Conservation (phyloP, 495 filamentous ascomycete species). For the Penicillium coffeae region DNA sequence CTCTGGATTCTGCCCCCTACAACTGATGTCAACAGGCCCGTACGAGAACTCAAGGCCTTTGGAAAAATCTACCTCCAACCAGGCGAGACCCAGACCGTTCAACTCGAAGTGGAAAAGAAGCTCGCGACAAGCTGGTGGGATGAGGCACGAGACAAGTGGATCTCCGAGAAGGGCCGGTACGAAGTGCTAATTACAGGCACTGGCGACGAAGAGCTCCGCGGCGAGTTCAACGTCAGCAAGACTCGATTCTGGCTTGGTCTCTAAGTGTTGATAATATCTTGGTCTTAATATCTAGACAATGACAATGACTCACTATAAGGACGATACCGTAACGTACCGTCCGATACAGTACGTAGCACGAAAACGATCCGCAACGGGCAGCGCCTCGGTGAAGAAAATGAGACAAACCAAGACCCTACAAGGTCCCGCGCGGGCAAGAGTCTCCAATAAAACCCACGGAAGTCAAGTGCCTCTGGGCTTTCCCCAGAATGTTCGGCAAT, state of each 20-base stretch:
- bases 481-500: conserved; percentile 14
- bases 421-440: background rate
- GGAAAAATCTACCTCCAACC: conserved; percentile 68
- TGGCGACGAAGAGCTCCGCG: conserved; percentile 37
- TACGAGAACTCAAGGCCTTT: conserved; percentile 77
- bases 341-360: background rate
- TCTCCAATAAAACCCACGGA: background rate
- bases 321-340: background rate
- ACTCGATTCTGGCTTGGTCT: conserved; percentile 56
- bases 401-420: background rate
- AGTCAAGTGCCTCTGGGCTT: too few relatives aligned
- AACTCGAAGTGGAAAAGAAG: conserved; percentile 65
- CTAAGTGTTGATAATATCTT: conserved; percentile 14
- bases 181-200: conserved; percentile 60
- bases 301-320: too few relatives aligned
- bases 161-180: conserved; percentile 73
- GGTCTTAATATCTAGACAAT: too few relatives aligned
- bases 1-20: conserved; percentile 62
- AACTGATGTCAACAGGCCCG: conserved; percentile 58
- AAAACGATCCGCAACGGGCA: conserved; percentile 1
- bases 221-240: conserved; percentile 48
- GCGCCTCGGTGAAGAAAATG: background rate
- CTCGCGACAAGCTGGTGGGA: conserved; percentile 79
- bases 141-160: conserved; percentile 64
- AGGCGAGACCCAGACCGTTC: conserved; percentile 65